phyloP scores from a whole-genome alignment of 768 basidiomycete species.

The Pholiota conissans region DNA sequence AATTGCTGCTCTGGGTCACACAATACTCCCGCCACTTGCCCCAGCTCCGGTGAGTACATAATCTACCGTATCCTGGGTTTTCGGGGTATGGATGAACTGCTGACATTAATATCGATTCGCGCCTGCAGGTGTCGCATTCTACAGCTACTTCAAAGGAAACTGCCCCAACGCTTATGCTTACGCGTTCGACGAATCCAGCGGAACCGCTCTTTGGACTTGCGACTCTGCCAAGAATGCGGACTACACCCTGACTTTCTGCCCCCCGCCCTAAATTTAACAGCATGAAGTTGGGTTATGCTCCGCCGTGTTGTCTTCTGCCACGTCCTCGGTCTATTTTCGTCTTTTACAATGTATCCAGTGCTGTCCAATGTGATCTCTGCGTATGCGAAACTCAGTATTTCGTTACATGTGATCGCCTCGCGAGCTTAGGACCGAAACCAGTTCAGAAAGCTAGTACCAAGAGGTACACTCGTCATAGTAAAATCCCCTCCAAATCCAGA shows the following conservation, averaged over 20 bases:
- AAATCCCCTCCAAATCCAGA: too few relatives aligned
- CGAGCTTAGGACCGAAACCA: too few relatives aligned
- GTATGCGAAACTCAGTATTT: too few relatives aligned
- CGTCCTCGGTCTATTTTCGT: neutral
- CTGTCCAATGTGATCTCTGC: too few relatives aligned
- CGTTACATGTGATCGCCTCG: too few relatives aligned
- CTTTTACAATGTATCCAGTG: too few relatives aligned
- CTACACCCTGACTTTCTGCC: slow-evolving; percentile 50
- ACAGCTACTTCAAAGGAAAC: slow-evolving; percentile 41
- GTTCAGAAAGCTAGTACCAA: too few relatives aligned
- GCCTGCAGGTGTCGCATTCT: slow-evolving; percentile 39
- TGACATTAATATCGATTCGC: slow-evolving; percentile 11
- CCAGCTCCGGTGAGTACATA: slow-evolving; percentile 35
- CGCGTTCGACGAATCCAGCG: slow-evolving; percentile 50
- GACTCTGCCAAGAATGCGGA: slow-evolving; percentile 35
- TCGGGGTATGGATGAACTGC: neutral
- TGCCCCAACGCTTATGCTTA: slow-evolving; percentile 53
- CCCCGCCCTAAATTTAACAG: slow-evolving; percentile 13
- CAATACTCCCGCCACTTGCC: slow-evolving; percentile 53
- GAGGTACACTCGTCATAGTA: too few relatives aligned
- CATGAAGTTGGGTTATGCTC: neutral
- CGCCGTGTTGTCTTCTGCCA: neutral
- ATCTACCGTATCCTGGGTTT: neutral
- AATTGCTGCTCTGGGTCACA: slow-evolving; percentile 64
- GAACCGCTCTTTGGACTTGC: slow-evolving; percentile 55